Conservation (phyloP, 257 asterid species). For the Marsdenia floribunda region DNA sequence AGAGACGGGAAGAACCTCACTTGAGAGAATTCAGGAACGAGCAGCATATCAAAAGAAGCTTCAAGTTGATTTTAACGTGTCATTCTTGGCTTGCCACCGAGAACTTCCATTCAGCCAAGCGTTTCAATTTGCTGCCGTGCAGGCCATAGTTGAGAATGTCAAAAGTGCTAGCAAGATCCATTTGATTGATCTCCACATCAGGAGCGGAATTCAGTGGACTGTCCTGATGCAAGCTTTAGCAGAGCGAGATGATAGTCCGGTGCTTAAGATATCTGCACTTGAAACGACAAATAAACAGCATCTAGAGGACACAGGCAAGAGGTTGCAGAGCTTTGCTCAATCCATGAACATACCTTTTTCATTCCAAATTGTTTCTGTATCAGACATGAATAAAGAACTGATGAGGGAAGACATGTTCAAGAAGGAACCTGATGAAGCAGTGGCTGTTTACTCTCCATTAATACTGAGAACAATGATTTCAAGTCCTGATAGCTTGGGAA, state of each 20-base stretch:
- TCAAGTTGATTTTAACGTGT: slow-evolving; percentile 35
- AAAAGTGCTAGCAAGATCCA: slow-evolving; percentile 38
- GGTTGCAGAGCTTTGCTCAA: slow-evolving; percentile 41
- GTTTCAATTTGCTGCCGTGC: slow-evolving; percentile 50
- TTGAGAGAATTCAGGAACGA: slow-evolving; percentile 12
- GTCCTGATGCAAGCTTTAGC: slow-evolving; percentile 57
- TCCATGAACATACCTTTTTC: slow-evolving; percentile 44
- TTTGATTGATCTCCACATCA: slow-evolving; percentile 55
- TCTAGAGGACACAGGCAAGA: slow-evolving; percentile 40
- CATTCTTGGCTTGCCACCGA: slow-evolving; percentile 47
- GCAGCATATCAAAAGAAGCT: slow-evolving; percentile 14
- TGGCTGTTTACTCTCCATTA: slow-evolving; percentile 37
- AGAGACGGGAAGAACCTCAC: slow-evolving; percentile 27
- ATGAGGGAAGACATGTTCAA: slow-evolving; percentile 28
- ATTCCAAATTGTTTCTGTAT: slow-evolving; percentile 31
- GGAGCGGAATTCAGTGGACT: slow-evolving; percentile 66
- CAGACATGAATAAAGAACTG: slow-evolving; percentile 37
- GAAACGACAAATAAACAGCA: slow-evolving; percentile 27
- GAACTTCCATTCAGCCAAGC: slow-evolving; percentile 54
- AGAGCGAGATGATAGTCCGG: slow-evolving; percentile 22
- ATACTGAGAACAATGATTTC: slow-evolving; percentile 51
- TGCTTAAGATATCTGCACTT: slow-evolving; percentile 50
- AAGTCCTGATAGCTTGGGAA: slow-evolving; percentile 34
- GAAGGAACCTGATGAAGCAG: slow-evolving; percentile 35
- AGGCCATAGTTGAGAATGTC: slow-evolving; percentile 43